Conservation (phyloP, 306 rosid species). For the Prunus mongolica region DNA sequence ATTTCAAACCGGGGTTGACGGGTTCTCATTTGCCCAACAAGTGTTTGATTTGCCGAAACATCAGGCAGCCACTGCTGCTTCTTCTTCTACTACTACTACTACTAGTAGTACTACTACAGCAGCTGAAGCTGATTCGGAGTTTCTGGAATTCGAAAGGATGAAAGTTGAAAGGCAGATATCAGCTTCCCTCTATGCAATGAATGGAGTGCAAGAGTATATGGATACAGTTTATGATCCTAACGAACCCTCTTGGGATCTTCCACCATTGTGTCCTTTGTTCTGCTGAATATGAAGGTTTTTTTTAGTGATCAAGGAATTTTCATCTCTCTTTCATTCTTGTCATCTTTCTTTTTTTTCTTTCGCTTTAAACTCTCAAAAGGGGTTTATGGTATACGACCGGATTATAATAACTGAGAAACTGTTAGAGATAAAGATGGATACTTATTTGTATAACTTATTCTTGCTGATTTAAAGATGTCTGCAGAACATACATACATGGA, state of each 20-base stretch:
- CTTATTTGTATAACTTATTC: background rate
- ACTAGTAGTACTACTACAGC: background rate
- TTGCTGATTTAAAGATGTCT: background rate
- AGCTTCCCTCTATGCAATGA: slow-evolving; percentile 84
- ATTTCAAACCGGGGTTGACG: slow-evolving; percentile 36
- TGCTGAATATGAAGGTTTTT: slow-evolving; percentile 29
- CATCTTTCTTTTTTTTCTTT: background rate
- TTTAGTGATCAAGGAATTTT: background rate
- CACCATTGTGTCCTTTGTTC: slow-evolving; percentile 70
- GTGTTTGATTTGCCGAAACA: slow-evolving; percentile 48
- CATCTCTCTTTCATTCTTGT: background rate
- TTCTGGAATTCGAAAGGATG: slow-evolving; percentile 78
- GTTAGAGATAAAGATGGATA: background rate
- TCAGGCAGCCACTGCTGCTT: background rate
- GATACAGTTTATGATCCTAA: slow-evolving; percentile 65
- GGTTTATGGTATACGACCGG: background rate
- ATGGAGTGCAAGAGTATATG: slow-evolving; percentile 91
- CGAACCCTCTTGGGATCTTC: slow-evolving; percentile 85
- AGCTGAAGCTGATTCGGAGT: slow-evolving; percentile 31
- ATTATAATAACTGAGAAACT: background rate
- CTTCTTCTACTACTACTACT: background rate
- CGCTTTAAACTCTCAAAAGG: background rate
- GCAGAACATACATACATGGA: background rate
- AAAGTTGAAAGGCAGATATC: slow-evolving; percentile 90
- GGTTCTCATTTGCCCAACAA: slow-evolving; percentile 43